phyloP scores from a whole-genome alignment of 306 rosid species.

The Castanea crenata region DNA sequence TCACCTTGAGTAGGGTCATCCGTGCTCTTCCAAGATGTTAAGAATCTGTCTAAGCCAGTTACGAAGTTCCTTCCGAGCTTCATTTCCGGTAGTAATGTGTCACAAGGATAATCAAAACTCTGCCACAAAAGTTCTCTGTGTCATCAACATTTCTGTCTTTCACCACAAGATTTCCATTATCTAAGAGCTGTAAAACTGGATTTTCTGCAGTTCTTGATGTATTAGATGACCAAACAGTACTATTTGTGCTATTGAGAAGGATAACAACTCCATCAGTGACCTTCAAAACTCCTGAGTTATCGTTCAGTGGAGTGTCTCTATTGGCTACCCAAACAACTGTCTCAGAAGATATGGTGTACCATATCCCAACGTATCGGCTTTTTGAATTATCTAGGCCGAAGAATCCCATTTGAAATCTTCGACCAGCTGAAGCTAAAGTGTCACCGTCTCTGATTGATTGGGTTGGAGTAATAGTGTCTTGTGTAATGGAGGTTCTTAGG shows the following conservation, averaged over 20 bases:
- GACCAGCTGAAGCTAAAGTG: slow-evolving; percentile 38
- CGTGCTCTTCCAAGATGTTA: slow-evolving; percentile 42
- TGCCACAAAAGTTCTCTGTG: slow-evolving; percentile 30
- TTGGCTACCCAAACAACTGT: slow-evolving; percentile 72
- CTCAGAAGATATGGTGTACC: slow-evolving; percentile 39
- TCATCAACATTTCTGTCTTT: slow-evolving; percentile 7
- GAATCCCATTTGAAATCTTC: slow-evolving; percentile 53
- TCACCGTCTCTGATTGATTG: slow-evolving; percentile 32
- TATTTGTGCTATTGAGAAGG: slow-evolving; percentile 14
- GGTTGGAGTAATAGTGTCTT: slow-evolving; percentile 28
- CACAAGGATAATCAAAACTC: slow-evolving; percentile 61
- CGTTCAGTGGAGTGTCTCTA: slow-evolving; percentile 28
- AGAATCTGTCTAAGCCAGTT: slow-evolving; percentile 7
- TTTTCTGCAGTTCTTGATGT: background rate
- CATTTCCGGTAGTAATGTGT: slow-evolving; percentile 46
- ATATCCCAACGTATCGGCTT: slow-evolving; percentile 49
- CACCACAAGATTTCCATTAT: slow-evolving; percentile 38
- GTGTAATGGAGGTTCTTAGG: slow-evolving; percentile 8
- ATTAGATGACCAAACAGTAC: slow-evolving; percentile 19
- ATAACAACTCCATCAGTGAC: slow-evolving; percentile 33
- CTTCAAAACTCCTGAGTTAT: slow-evolving; percentile 27
- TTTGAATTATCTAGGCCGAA: slow-evolving; percentile 45
- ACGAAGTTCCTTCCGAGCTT: slow-evolving; percentile 41
- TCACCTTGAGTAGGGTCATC: slow-evolving; percentile 42
- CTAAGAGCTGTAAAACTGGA: slow-evolving; percentile 32